Evolutionary conservation across 345 rosid genomes (phyloP), one percentile per base, ranked within the genome.

Genomic region (Salix viminalis): DNA sequence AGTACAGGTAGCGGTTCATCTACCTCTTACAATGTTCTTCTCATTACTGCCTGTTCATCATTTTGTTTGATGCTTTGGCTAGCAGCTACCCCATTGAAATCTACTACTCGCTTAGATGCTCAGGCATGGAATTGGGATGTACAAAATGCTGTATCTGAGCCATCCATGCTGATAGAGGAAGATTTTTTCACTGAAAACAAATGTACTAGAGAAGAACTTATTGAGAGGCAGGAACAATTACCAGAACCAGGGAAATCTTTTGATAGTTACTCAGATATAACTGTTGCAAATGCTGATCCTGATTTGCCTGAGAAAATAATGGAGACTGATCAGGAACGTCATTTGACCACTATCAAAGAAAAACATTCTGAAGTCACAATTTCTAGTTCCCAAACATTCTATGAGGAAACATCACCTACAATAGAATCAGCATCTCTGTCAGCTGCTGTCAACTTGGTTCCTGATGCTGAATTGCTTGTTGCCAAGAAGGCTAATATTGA

Each of bases 31-130:
- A 75, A 84, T 62, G 75, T 85, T 62, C 89, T 94, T 83, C 91
- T 91, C 69, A 73, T 84, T 66, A 86, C 88, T 42, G 89, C 92
- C 82, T 85, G 83, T 87, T 86, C 87, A 16, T 91, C 98, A 71
- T 84, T 92, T 68, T 87, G 90, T 84, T 70, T 94, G 88, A 92
- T 88, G 92, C 91, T 96, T 37, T 92, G 98, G 99, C 86, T 96
- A 58, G 90, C 86, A 41, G 92, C 95, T 30, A 92, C 93, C 12
- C 98, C 99, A 0, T 81, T 96, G 84, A 96, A 90, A 81, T 94
- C 99, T 69, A 89, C 89, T 6, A 91, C 85, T 72, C 76, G 74
- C 74, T 62, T 78, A 76, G 90, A 91, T 75, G 82, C 89, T 86
- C 90, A 81, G 67, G 80, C 36, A 21, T 86, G 86, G 94, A 90